Conservation (phyloP, 208 protist species). For the Trypanosomatidae sp. region DNA sequence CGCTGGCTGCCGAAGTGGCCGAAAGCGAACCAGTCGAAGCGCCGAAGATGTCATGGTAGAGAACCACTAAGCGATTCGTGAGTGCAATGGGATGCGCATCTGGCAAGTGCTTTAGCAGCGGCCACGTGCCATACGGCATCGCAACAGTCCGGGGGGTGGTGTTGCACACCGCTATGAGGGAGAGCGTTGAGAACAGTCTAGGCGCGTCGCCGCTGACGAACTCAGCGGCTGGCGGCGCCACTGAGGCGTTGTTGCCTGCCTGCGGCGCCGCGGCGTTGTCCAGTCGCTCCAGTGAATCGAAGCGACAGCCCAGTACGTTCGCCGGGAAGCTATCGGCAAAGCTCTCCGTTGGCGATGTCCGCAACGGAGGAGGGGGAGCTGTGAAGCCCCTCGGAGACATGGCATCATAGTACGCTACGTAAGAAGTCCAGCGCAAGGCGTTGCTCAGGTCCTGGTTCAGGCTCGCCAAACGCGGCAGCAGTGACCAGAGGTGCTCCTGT, state of each 20-base stretch:
- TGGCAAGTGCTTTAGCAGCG: conserved; percentile 19
- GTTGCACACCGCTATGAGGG: conserved; percentile 5
- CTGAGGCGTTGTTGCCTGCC: too few species aligned
- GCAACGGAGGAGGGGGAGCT: not conserved
- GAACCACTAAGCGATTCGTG: conserved; percentile 21
- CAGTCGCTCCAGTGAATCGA: conserved; percentile 5
- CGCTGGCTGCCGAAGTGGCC: not conserved
- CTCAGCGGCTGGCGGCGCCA: not conserved
- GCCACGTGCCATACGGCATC: conserved; percentile 19
- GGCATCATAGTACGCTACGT: conserved; percentile 48
- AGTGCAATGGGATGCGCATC: conserved; percentile 27
- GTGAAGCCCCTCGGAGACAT: not conserved
- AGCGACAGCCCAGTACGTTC: not conserved
- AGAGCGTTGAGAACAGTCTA: conserved; percentile 10
- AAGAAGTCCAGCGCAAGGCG: conserved; percentile 44
- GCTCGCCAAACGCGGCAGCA: conserved; percentile 46
- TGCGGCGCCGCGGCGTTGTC: not conserved
- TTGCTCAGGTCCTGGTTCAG: conserved; percentile 40
- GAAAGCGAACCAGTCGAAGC: not conserved
- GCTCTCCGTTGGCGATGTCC: not conserved
- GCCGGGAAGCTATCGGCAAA: conserved; percentile 10
- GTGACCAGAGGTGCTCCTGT: conserved; percentile 56
- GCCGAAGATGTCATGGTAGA: conserved; percentile 21
- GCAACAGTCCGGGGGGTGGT: not conserved
- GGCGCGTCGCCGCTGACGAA: conserved; percentile 16